Conservation (phyloP, 305 asterid species). For the Fraxinus angustifolia region DNA sequence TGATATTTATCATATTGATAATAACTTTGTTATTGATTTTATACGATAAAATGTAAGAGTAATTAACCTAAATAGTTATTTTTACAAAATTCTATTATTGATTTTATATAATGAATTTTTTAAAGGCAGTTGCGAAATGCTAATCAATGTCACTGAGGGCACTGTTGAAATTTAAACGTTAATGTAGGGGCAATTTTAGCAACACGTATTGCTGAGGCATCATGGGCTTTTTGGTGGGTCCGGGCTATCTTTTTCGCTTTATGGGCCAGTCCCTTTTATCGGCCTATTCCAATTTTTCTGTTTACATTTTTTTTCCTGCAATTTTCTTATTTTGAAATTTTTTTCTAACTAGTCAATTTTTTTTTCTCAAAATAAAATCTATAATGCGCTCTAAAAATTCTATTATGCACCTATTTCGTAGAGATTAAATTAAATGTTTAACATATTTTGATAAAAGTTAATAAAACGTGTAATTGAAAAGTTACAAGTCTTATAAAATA, state of each 20-base stretch:
- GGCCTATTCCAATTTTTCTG: not conserved
- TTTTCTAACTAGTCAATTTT: not conserved
- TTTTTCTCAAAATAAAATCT: too few species aligned
- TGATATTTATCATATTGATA: not conserved
- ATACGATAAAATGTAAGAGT: too few species aligned
- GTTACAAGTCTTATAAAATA: too few species aligned
- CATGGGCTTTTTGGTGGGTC: not conserved
- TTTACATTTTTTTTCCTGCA: not conserved
- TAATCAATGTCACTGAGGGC: not conserved
- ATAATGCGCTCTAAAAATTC: not conserved
- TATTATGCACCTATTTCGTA: too few species aligned
- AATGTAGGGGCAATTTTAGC: not conserved
- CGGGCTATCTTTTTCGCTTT: not conserved
- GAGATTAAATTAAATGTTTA: too few species aligned
- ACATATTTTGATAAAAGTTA: too few species aligned
- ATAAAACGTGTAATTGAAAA: too few species aligned
- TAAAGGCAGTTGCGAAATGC: not conserved
- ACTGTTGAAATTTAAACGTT: not conserved
- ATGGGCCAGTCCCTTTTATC: not conserved
- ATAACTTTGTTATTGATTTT: too few species aligned
- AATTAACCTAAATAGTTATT: not conserved
- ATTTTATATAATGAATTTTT: not conserved
- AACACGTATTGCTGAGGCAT: not conserved
- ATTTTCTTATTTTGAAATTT: not conserved
- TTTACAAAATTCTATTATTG: not conserved